A percentile compares a stretch with the other conserved stretches of the same genome.
These are phyloP conservation scores for Eucalyptus melliodora DNA, from an alignment of 345 rosid genomes.

Conservation along the genomic window DNA sequence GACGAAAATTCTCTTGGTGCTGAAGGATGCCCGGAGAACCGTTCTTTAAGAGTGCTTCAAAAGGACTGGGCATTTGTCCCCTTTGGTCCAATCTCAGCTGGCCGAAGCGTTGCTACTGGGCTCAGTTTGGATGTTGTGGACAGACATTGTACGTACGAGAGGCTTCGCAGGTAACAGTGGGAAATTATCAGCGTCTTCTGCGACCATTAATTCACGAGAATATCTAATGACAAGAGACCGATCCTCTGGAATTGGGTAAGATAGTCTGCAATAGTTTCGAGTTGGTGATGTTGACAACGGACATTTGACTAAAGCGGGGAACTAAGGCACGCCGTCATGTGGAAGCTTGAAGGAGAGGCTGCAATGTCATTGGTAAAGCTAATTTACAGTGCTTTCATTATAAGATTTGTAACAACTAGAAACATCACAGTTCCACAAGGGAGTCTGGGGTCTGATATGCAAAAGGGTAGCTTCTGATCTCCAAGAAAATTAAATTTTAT, in stretches of 20 bases:
- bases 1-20: background rate
- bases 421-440: background rate
- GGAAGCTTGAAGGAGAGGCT: background rate
- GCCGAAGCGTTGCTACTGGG: background rate
- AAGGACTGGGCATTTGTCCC: background rate
- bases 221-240: too few species aligned
- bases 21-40: background rate
- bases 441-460: background rate
- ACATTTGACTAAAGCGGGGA: background rate
- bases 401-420: background rate
- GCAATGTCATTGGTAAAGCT: background rate
- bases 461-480: background rate
- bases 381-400: background rate
- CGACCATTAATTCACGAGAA: too few species aligned
- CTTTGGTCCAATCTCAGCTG: background rate
- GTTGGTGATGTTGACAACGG: background rate
- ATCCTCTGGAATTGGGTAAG: background rate
- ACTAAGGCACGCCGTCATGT: background rate
- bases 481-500: background rate
- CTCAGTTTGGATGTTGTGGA: background rate
- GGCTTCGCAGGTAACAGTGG: background rate
- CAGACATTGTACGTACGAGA: background rate
- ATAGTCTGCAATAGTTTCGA: background rate
- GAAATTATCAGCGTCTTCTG: too few species aligned
- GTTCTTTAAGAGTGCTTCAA: background rate